Evolutionary conservation across 805 yeast species (phyloP), one percentile per base, ranked within the genome.

Genomic region (Schwanniomyces sp.): DNA sequence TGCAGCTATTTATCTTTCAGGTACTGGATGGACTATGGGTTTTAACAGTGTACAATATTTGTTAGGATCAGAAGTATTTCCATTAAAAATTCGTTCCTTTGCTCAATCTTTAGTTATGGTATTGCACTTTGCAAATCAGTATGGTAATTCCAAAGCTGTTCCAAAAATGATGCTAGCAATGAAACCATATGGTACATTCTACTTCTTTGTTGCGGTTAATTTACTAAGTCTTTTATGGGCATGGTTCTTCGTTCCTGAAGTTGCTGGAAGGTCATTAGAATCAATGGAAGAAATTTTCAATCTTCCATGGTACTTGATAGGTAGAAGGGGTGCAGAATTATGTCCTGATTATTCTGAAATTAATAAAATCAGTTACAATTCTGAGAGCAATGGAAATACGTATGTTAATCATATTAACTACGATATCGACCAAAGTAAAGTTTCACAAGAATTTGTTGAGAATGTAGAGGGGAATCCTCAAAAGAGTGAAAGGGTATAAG

Each of bases 11-110:
- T 80, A 66, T 53, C 53, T 80, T 32, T 67, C 73, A 28, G 85
- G 85, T 53, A 67, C 72, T 18, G 84, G 83, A 32, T 81, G 85
- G 85, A 75, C 81, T 28, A 59, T 80, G 62, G 85, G 85, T 34
- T 81, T 79, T 75, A 81, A 81, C 62, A 67, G 80, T 0, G 66
- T 79, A 42, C 84, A 80, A 58, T 80, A 80, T 56, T 66, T 80
- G 52, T 62, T 80, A 53, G 79, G 79, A 49, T 71, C 84, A 4
- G 85, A 81, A 56, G 70, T 81, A 45, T 72, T 80, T 57, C 85
- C 85, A 18, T 62, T 80, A 55, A 68, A 74, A 47, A 67, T 76
- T 32, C 69, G 84, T 51, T 72, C 74, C 34, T 62, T 77, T 52
- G 83, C 79, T 25, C 76, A 78, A 40, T 72, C 82, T 3, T 49